phyloP scores from a whole-genome alignment of 768 basidiomycete species.

The Suillus discolor region DNA sequence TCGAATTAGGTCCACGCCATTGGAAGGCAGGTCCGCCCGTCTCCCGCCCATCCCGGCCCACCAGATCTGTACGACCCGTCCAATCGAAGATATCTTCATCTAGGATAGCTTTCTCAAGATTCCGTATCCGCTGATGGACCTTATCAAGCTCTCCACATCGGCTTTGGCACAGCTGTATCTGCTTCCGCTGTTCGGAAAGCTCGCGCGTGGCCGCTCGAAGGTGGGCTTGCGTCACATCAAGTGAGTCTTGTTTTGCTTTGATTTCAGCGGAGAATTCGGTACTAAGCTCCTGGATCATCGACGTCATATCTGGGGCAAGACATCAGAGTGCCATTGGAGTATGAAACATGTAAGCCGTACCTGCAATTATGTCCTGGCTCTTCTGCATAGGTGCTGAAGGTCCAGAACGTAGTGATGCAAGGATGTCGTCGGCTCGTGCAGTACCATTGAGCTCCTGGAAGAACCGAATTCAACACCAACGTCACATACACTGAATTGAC shows the following conservation, averaged over 20 bases:
- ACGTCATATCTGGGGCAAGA: constrained; percentile 66
- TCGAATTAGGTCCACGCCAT: constrained; percentile 66
- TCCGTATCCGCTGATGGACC: constrained; percentile 76
- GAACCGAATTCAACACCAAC: constrained; percentile 4
- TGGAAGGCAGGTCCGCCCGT: constrained; percentile 60
- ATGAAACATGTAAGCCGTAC: constrained; percentile 37
- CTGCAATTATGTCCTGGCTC: constrained; percentile 83
- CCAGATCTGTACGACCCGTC: constrained; percentile 70
- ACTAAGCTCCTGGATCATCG: constrained; percentile 79
- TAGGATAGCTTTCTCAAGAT: constrained; percentile 75
- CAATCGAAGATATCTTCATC: constrained; percentile 88
- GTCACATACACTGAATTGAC: not conserved
- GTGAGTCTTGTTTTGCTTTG: constrained; percentile 79
- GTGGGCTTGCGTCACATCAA: constrained; percentile 87
- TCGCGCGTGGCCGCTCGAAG: constrained; percentile 89
- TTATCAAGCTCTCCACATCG: constrained; percentile 81
- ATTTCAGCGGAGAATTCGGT: constrained; percentile 83
- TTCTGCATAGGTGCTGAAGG: constrained; percentile 82
- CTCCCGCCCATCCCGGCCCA: constrained; percentile 40
- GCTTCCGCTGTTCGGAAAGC: constrained; percentile 87
- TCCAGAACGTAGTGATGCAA: constrained; percentile 71
- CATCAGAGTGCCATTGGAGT: constrained; percentile 12
- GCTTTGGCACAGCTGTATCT: constrained; percentile 75
- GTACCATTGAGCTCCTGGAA: constrained; percentile 69
- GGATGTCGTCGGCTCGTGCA: constrained; percentile 76